Percentiles rank a stretch among this genome's conserved stretches.
phyloP scores from a whole-genome alignment of 371 early-diverging fungal genomes.

The Rhizomucor pusillus region DNA sequence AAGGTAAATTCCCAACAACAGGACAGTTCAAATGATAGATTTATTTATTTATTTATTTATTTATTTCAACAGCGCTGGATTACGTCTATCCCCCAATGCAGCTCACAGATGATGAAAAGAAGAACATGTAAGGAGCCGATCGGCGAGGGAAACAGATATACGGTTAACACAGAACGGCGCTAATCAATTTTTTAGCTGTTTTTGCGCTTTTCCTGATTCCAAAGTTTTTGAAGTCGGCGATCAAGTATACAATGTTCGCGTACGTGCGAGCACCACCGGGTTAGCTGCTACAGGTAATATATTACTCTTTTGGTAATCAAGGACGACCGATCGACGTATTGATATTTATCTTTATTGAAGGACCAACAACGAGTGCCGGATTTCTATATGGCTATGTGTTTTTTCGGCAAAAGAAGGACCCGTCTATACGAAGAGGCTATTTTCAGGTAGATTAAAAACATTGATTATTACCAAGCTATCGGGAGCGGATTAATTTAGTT shows the following conservation, averaged over 20 bases:
- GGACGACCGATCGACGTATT: no score
- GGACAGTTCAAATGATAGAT: conserved; percentile 12
- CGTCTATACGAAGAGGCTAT: conserved; percentile 83
- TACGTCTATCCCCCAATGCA: conserved; percentile 82
- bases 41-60: background rate
- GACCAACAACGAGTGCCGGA: conserved; percentile 68
- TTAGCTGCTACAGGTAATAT: conserved; percentile 57
- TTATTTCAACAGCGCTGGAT: conserved; percentile 66
- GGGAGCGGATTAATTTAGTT: background rate
- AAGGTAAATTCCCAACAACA: no score
- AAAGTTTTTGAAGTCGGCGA: conserved; percentile 91
- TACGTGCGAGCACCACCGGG: conserved; percentile 65
- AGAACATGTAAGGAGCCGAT: conserved; percentile 83
- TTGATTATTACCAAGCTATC: background rate
- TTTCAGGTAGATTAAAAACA: conserved; percentile 65
- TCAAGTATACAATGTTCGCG: conserved; percentile 85
- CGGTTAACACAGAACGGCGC: background rate
- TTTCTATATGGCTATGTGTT: conserved; percentile 92
- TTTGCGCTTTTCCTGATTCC: conserved; percentile 96
- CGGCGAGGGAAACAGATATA: background rate
- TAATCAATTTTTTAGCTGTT: conserved; percentile 64
- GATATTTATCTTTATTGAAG: no score
- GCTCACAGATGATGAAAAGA: conserved; percentile 70
- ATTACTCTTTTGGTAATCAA: no score
- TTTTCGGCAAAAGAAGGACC: conserved; percentile 90